Conservation (phyloP, 345 rosid species). For the Eucalyptus brandiana region DNA sequence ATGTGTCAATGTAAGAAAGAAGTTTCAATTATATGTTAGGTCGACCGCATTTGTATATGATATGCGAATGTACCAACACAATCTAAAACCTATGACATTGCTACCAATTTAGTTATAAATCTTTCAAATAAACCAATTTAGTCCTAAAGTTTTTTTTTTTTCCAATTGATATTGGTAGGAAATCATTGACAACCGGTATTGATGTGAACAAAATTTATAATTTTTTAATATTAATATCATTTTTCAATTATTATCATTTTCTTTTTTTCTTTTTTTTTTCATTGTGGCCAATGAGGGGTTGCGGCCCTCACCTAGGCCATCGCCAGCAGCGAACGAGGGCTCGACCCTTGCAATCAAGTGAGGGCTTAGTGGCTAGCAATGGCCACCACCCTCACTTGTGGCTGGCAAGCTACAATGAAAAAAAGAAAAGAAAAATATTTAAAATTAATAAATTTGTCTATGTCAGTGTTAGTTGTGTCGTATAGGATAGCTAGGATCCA, state of each 20-base stretch:
- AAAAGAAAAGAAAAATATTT: no score
- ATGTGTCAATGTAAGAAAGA: neutral
- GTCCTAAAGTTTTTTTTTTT: no score
- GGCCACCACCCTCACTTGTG: neutral
- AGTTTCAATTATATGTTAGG: neutral
- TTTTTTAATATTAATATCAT: no score
- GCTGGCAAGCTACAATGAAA: neutral
- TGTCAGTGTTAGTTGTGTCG: no score
- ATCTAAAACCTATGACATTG: no score
- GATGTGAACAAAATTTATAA: no score
- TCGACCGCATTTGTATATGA: neutral
- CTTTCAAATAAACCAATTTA: neutral
- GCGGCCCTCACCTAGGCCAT: fast-evolving
- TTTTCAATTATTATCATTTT: no score
- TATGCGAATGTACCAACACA: neutral
- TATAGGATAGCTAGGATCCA: no score
- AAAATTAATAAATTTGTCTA: no score
- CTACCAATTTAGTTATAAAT: no score
- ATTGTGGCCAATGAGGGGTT: neutral
- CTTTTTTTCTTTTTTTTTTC: no score
- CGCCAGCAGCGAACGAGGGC: fast-evolving
- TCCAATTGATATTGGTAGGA: neutral
- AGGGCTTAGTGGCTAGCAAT: neutral
- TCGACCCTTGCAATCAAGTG: neutral
- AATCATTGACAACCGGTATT: neutral